Evolutionary conservation across 768 basidiomycete genomes (phyloP).

Genomic region (Suillus fuscotomentosus): DNA sequence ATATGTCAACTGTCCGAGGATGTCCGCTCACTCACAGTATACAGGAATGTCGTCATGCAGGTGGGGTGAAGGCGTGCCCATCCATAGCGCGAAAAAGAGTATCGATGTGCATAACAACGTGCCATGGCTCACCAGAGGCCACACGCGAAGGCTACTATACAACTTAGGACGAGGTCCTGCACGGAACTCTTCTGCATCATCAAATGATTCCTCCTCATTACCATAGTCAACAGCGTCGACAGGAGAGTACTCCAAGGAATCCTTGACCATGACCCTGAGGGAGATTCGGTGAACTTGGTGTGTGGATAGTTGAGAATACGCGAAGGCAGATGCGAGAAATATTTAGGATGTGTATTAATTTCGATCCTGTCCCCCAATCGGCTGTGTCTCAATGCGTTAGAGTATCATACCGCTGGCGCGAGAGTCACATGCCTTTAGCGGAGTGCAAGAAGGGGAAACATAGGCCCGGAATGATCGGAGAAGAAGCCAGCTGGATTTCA

Average conservation of each 20-base stretch:
- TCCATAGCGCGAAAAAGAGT: constrained; percentile 11
- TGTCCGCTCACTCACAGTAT: not conserved
- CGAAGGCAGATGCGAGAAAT: no score
- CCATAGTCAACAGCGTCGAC: not conserved
- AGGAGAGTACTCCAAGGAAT: not conserved
- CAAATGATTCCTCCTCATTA: not conserved
- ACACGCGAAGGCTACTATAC: not conserved
- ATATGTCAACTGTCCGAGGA: not conserved
- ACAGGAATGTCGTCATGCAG: not conserved
- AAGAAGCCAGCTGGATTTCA: no score
- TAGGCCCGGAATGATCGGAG: not conserved
- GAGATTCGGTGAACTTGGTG: not conserved
- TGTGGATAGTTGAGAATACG: no score
- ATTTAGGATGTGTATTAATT: not conserved
- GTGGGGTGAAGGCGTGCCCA: not conserved
- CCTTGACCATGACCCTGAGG: not conserved
- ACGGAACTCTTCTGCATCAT: not conserved
- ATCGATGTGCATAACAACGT: not conserved
- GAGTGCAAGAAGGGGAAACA: not conserved
- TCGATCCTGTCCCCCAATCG: not conserved
- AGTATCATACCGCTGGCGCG: not conserved
- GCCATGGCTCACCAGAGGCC: not conserved
- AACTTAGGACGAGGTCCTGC: not conserved
- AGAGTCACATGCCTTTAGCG: not conserved
- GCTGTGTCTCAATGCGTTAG: not conserved